Percentiles rank a stretch among this genome's conserved stretches.
phyloP scores from a whole-genome alignment of 495 filamentous ascomycete genomes.

The Neurospora terricola region DNA sequence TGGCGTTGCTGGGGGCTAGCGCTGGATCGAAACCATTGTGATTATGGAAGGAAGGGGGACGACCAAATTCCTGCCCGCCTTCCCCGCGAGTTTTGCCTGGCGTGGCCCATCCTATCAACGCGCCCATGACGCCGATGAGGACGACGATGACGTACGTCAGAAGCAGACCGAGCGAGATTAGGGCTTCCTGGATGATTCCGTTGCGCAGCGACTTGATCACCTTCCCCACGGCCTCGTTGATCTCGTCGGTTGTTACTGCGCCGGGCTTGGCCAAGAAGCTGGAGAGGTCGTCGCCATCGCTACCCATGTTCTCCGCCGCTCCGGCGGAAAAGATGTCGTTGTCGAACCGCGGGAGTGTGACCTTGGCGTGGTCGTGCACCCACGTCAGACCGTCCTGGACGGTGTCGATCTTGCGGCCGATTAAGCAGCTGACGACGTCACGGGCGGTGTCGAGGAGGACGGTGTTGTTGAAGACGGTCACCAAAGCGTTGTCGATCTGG shows the following conservation, averaged over 20 bases:
- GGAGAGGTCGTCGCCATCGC: conserved; percentile 41
- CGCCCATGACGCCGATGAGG: conserved; percentile 60
- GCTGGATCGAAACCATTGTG: background rate
- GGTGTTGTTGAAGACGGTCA: conserved; percentile 70
- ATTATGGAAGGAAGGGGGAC: background rate
- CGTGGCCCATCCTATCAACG: conserved; percentile 41
- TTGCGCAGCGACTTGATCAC: conserved; percentile 53
- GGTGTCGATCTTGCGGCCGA: conserved; percentile 63
- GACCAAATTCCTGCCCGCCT: conserved; percentile 27
- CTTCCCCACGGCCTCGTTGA: conserved; percentile 61
- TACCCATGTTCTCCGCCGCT: conserved; percentile 51
- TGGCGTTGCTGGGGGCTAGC: too few species aligned
- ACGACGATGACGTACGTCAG: conserved; percentile 66
- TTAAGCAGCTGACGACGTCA: conserved; percentile 64
- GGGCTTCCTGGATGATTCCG: conserved; percentile 60
- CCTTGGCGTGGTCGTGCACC: conserved; percentile 75
- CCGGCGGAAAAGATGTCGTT: conserved; percentile 80
- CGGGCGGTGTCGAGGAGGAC: conserved; percentile 60
- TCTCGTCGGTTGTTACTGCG: conserved; percentile 61
- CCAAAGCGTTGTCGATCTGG: conserved; percentile 59
- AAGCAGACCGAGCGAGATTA: conserved; percentile 63
- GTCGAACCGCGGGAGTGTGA: conserved; percentile 67
- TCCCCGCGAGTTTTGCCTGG: conserved; percentile 45
- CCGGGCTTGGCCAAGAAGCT: conserved; percentile 68
- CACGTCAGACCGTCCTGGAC: conserved; percentile 82